Conservation (phyloP, 176 grass and related monocot species). For the Puccinellia tenuiflora region DNA sequence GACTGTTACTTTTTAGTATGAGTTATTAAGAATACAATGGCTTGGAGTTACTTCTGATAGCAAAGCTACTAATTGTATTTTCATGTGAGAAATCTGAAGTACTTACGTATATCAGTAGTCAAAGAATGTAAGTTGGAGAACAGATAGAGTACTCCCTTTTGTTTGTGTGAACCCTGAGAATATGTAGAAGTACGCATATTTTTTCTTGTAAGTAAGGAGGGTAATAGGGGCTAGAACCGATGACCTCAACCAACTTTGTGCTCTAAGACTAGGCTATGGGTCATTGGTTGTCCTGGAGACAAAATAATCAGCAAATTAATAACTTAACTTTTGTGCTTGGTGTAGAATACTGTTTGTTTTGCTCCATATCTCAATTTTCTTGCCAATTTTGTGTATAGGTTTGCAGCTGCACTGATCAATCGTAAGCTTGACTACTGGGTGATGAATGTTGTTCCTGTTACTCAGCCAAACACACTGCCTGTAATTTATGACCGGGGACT, state of each 20-base stretch:
- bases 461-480: slow-evolving; percentile 69
- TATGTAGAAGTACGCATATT: neutral
- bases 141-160: neutral
- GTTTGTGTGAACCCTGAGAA: neutral
- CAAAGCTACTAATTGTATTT: slow-evolving; percentile 1
- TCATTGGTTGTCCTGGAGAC: neutral
- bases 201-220: neutral
- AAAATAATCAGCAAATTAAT: slow-evolving; percentile 4
- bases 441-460: slow-evolving; percentile 92
- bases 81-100: neutral
- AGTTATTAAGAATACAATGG: neutral
- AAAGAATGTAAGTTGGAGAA: neutral
- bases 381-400: slow-evolving; percentile 39
- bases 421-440: slow-evolving; percentile 82
- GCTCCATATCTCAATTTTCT: neutral
- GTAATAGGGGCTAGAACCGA: neutral
- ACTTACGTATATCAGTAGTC: neutral
- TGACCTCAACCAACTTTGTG: neutral
- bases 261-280: neutral
- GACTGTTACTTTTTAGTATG: neutral
- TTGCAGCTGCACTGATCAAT: slow-evolving; percentile 71
- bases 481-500: slow-evolving; percentile 95
- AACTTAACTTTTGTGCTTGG: neutral
- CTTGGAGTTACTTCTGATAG: neutral
- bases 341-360: neutral